Evolutionary conservation across 2,329 filamentous ascomycete genomes (phyloP), one percentile per base, ranked within the genome.

Genomic region (Cladosporium sphaerospermum): DNA sequence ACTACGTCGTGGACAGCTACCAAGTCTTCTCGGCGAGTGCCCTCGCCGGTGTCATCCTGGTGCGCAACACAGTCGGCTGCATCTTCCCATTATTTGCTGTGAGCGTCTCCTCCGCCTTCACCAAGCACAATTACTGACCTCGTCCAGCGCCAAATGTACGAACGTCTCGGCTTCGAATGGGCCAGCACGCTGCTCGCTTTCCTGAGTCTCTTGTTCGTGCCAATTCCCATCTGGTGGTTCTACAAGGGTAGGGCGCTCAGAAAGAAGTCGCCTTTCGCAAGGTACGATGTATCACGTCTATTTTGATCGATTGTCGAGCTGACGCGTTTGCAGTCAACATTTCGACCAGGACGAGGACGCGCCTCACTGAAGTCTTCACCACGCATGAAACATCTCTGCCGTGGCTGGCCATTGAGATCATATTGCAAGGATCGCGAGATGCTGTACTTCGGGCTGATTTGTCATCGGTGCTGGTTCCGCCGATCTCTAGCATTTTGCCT

Each of bases 1-100:
- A 70, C 10, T 78, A 76, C 56, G 73, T 74, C 3, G 73, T 76
- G 51, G 75, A 78, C 55, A 68, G 71, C 2, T 78, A 78, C 55
- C 71, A 73, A 56, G 66, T 68, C 3, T 73, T 68, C 56, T 69
- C 68, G 5, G 72, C 72, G 4, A 70, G 67, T 13, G 72, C 71
- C 1, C 64, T 74, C 4, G 72, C 72, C 11, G 48, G 48, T 6
- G 72, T 71, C 45, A 62, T 64, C 28, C 65, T 73, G 42, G 55
- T 71, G 36, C 54, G 71, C 33, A 65, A 61, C 11, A 53, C 55
- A 10, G 63, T 71, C 10, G 71, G 65, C 2, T 69, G 68, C 4
- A 68, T 60, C 0, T 50, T 73, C 54, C 70, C 70, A 0, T 51
- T 73, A 4, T 63, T 66, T 36, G 48, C 48, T 11, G 31, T 49